Base-by-base conservation (phyloP, 106 monocot species). In the Phalaenopsis equestris region DNA sequence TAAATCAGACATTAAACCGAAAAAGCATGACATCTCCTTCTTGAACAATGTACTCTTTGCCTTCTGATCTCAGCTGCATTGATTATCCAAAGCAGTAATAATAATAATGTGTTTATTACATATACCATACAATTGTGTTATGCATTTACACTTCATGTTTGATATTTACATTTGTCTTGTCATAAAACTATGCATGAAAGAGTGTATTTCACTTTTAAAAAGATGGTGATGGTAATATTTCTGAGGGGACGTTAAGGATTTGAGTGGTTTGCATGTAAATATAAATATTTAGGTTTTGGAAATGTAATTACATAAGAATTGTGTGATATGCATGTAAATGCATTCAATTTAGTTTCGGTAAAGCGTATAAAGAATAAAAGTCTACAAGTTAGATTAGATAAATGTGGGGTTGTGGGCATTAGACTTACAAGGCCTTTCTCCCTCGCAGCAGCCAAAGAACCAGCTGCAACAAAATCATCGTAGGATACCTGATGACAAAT, bases 11-110 rank as follows among this genome's bases (percentile, higher is more conserved):
- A 42, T 99, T 99, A 84, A 99, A 99, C 30, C 99, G 85, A 77
- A 99, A 99, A 78, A 99, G 95, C 95, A 99, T 95, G 56, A 99
- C 93, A 72, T 99, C 99, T 74, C 99, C 99, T 90, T 99, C 99
- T 83, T 91, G 88, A 49, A 99, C 99, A 61, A 91, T 19, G 72
- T 99, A 99, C 68, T 99, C 95, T 81, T 95, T 99, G 65, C 99
- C 99, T 81, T 99, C 99, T 36, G 89, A 90, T 52, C 95, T 93
- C 88, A 99, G 80, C 99, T 99, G 92, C 83, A 91, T 49, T 49
- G 15, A 52, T 77, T 61, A 39, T 17, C 30, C 42, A 37, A 37
- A 80, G 42, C 21, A 41, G 41, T 30, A 56, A 6, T 16, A 15
- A 19, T 17, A 57, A 16, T 19, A 57, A 17, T 48, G 48, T 48